A percentile compares a stretch with the other conserved stretches of the same genome.
Evolutionary conservation across 2,329 filamentous ascomycete species (phyloP).

Genomic region (Fusarium oligoseptatum): DNA sequence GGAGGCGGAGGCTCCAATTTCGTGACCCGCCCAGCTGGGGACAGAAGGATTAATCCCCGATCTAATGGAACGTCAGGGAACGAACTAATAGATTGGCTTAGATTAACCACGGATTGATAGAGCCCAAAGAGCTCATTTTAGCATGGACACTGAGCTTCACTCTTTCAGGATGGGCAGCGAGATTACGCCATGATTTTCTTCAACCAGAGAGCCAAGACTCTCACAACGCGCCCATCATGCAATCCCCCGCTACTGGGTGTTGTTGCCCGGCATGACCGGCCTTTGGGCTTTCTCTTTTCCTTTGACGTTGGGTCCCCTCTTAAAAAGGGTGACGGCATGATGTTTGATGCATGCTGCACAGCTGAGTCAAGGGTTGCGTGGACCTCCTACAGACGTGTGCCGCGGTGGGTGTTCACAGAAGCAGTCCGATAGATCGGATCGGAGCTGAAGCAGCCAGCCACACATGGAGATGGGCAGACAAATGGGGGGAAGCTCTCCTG

Average conservation of each 20-base stretch:
- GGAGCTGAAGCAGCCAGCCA: slow-evolving; percentile 17
- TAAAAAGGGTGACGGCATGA: slow-evolving; percentile 15
- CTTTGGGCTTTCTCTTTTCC: not conserved
- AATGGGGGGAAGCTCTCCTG: slow-evolving; percentile 16
- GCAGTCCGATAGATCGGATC: slow-evolving; percentile 36
- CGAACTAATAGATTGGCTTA: slow-evolving; percentile 13
- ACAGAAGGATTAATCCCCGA: slow-evolving; percentile 34
- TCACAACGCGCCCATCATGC: not conserved
- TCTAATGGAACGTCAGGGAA: slow-evolving; percentile 37
- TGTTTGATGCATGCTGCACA: slow-evolving; percentile 22
- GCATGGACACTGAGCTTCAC: not conserved
- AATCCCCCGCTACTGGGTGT: not conserved
- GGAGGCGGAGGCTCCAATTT: slow-evolving; percentile 30
- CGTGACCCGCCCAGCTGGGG: slow-evolving; percentile 31
- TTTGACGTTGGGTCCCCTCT: slow-evolving; percentile 6
- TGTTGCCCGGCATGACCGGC: slow-evolving; percentile 25
- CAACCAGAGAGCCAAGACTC: slow-evolving; percentile 1
- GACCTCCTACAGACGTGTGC: slow-evolving; percentile 11
- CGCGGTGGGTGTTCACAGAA: slow-evolving; percentile 20
- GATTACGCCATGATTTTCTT: slow-evolving; percentile 32
- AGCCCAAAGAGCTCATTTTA: not conserved
- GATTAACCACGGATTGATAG: slow-evolving; percentile 2
- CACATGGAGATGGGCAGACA: slow-evolving; percentile 3
- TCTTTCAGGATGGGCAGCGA: not conserved
- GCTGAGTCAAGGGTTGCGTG: slow-evolving; percentile 23